A percentile compares a stretch with the other conserved stretches of the same genome.
These are phyloP conservation scores for Primulina huaijiensis DNA, from an alignment of 257 asterid species.

Conservation along the genomic window DNA sequence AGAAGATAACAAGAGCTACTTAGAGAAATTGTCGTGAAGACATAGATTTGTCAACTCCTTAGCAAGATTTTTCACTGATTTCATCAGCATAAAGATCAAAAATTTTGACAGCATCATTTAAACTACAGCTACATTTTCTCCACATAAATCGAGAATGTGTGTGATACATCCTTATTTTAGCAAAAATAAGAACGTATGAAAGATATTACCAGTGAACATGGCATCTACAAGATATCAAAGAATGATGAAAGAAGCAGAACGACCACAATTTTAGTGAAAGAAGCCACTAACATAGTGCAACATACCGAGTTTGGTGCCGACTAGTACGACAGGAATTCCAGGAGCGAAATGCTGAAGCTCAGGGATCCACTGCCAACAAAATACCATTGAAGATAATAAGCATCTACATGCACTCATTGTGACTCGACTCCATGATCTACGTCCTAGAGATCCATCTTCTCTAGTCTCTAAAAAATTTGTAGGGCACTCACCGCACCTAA, in stretches of 20 bases:
- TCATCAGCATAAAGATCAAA: not conserved
- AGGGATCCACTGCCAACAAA: conserved; percentile 80
- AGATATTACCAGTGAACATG: not conserved
- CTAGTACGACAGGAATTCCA: conserved; percentile 76
- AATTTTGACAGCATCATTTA: too few species aligned
- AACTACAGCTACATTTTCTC: not conserved
- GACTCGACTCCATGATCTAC: not conserved
- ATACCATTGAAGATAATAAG: conserved; percentile 21
- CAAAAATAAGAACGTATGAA: not conserved
- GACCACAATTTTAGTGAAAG: not conserved
- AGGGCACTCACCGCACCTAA: not conserved
- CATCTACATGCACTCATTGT: not conserved
- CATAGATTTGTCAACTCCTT: not conserved
- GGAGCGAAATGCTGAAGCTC: conserved; percentile 93
- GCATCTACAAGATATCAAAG: conserved; percentile 1
- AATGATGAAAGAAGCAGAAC: not conserved
- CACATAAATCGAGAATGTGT: not conserved
- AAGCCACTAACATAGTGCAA: not conserved
- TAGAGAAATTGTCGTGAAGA: not conserved
- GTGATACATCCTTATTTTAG: too few species aligned
- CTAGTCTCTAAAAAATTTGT: too few species aligned
- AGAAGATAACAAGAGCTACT: not conserved
- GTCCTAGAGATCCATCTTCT: not conserved
- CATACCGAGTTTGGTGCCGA: conserved; percentile 86
- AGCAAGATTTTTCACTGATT: not conserved